Base-by-base conservation (phyloP, 1,284 basidiomycete genomes). In the Puccinia horiana region DNA sequence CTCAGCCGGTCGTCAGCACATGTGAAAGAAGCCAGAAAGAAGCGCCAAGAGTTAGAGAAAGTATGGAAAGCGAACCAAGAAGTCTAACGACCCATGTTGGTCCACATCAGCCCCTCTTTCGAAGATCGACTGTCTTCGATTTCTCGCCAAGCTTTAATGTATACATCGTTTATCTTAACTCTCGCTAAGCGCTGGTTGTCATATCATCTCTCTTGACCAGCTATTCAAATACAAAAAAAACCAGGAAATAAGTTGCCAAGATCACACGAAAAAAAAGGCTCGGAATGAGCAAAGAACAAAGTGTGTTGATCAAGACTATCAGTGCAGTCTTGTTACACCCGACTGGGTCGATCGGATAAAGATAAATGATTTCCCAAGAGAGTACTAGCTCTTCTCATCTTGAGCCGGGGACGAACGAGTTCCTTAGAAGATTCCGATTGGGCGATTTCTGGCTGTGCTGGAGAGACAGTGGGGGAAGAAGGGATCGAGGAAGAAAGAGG, bases 361-460 rank as follows among this genome's bases (percentile, higher is more conserved):
- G 35, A 26, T 20, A 35, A 74, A 49, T 35, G 72, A 2, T 74
- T 56, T 56, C 72, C 72, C 35, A 74, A 52, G 12, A 74, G 52
- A 18, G 49, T 74, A 32, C 72, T 74, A n/a, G 72, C 52, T 74
- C 72, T 74, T 40, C 52, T 54, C 52, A 40, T 56, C n/a, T 74
- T 74, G 40, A 74, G 72, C 20, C 72, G 26, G 26, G 72, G 72
- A 40, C 72, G 44, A 14, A 52, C n/a, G 35, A 37, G 9, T 2
- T 56, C 52, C 26, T 74, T n/a, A 8, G 72, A 54, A 44, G 37
- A 20, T n/a, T 16, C 26, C 37, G 29, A n/a, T 49, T 16, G 63
- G 20, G 18, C n/a, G 35, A 16, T 8, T 65, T 65, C 11, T 40
- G 18, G 63, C 18, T 23, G 32, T 20, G 35, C 20, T 65, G 35